Evolutionary conservation across 2,329 filamentous ascomycete genomes (phyloP).

Genomic region (Pyrenochaeta sp.): DNA sequence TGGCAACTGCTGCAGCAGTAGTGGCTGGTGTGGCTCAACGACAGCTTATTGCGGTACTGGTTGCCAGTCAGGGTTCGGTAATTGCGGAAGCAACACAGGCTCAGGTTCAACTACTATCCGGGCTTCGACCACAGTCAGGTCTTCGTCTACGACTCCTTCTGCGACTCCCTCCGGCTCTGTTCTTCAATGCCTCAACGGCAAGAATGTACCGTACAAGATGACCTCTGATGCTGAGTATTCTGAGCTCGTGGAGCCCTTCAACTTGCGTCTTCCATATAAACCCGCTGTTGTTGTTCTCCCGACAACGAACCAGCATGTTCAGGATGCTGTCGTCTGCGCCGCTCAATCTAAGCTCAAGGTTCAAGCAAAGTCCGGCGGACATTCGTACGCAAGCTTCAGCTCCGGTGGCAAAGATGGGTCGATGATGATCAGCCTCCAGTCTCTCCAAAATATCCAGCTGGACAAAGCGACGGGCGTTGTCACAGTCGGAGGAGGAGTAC

Average conservation of each 20-base stretch:
- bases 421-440: constrained; percentile 58
- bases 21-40: constrained; percentile 54
- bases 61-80: constrained; percentile 45
- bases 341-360: constrained; percentile 60
- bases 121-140: constrained; percentile 17
- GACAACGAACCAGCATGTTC: constrained; percentile 61
- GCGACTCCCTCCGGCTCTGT: constrained; percentile 17
- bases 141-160: constrained; percentile 23
- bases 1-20: constrained; percentile 52
- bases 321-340: constrained; percentile 67
- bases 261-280: constrained; percentile 47
- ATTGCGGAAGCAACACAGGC: constrained; percentile 29
- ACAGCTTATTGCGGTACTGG: constrained; percentile 41
- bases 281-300: constrained; percentile 68
- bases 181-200: constrained; percentile 42
- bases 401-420: constrained; percentile 60
- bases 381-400: constrained; percentile 66
- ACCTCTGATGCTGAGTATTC: constrained; percentile 32
- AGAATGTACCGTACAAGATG: constrained; percentile 45
- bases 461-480: constrained; percentile 53
- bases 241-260: constrained; percentile 47
- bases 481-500: constrained; percentile 59
- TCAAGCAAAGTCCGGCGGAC: constrained; percentile 70
- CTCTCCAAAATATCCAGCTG: constrained; percentile 55
- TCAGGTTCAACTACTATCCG: constrained; percentile 17